These are phyloP conservation scores for Coleophoma cylindrospora DNA, from an alignment of 2,329 filamentous ascomycete species.

Conservation along the genomic window DNA sequence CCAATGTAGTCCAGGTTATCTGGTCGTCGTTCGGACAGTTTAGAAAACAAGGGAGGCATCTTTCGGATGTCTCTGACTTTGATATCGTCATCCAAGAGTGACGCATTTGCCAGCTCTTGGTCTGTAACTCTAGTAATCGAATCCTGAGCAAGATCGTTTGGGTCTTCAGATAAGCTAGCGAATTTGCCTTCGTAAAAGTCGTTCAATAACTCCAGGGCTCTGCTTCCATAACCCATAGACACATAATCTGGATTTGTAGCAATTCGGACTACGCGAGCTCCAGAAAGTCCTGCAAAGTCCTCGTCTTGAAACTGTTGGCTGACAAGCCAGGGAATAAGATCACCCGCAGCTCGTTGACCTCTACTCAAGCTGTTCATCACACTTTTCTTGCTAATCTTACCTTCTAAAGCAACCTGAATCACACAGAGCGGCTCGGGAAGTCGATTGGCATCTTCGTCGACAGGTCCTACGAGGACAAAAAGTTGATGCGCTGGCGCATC, in stretches of 20 bases:
- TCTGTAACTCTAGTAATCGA: conserved; percentile 78
- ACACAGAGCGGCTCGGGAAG: conserved; percentile 93
- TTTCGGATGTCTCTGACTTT: conserved; percentile 83
- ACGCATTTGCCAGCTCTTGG: conserved; percentile 69
- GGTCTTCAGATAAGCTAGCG: conserved; percentile 72
- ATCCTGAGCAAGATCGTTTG: conserved; percentile 42
- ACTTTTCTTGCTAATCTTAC: conserved; percentile 88
- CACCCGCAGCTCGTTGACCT: conserved; percentile 83
- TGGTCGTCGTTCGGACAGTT: conserved; percentile 76
- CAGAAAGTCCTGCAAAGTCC: conserved; percentile 89
- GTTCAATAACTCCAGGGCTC: conserved; percentile 77
- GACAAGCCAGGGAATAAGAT: conserved; percentile 95
- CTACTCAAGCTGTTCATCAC: conserved; percentile 85
- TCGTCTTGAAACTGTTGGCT: conserved; percentile 98
- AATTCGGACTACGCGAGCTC: conserved; percentile 87
- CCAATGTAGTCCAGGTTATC: conserved; percentile 85
- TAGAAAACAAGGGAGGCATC: conserved; percentile 91
- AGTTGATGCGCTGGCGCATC: conserved; percentile 96
- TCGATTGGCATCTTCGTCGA: conserved; percentile 69
- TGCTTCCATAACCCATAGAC: conserved; percentile 88
- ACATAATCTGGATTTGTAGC: conserved; percentile 94
- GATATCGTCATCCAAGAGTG: conserved; percentile 80
- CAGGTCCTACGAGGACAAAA: conserved; percentile 86
- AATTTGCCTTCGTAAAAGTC: conserved; percentile 97
- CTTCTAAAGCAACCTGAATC: conserved; percentile 90